phyloP scores from a whole-genome alignment of 768 basidiomycete species.

The Podaxis sp. region DNA sequence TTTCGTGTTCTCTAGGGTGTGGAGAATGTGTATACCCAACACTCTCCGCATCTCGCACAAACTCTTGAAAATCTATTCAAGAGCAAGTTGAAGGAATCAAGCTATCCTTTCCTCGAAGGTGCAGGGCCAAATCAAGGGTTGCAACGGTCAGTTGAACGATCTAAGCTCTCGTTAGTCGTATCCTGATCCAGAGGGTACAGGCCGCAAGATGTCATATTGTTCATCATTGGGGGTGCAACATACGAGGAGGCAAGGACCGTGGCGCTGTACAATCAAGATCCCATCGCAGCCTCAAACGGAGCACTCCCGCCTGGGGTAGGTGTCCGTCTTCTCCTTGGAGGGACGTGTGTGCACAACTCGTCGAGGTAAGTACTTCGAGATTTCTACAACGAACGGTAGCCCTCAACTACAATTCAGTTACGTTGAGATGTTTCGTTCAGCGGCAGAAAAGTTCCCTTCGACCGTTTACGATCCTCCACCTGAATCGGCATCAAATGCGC shows the following conservation, averaged over 20 bases:
- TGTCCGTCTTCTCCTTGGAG: constrained; percentile 83
- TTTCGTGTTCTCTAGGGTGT: constrained; percentile 65
- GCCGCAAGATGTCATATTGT: constrained; percentile 94
- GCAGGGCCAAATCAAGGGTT: constrained; percentile 65
- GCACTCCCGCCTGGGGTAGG: constrained; percentile 54
- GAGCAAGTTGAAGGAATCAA: constrained; percentile 82
- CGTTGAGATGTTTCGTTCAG: constrained; percentile 83
- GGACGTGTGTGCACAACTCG: constrained; percentile 95
- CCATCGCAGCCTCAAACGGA: constrained; percentile 45
- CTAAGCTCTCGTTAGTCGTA: neutral
- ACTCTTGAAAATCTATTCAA: constrained; percentile 89
- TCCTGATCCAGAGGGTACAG: constrained; percentile 38
- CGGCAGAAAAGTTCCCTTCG: constrained; percentile 59
- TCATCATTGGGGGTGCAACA: constrained; percentile 95
- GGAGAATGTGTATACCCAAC: constrained; percentile 98
- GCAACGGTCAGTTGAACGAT: constrained; percentile 52
- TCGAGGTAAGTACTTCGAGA: constrained; percentile 59
- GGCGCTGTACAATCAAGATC: constrained; percentile 84
- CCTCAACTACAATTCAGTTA: constrained; percentile 50
- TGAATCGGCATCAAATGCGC: constrained; percentile 70
- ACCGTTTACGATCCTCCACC: constrained; percentile 76
- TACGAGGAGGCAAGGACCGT: constrained; percentile 93
- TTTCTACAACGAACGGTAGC: constrained; percentile 9
- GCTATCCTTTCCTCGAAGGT: constrained; percentile 83
- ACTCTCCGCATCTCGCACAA: constrained; percentile 89